Evolutionary conservation across 768 basidiomycete genomes (phyloP).

Genomic region (Boletus vermiculosoides): DNA sequence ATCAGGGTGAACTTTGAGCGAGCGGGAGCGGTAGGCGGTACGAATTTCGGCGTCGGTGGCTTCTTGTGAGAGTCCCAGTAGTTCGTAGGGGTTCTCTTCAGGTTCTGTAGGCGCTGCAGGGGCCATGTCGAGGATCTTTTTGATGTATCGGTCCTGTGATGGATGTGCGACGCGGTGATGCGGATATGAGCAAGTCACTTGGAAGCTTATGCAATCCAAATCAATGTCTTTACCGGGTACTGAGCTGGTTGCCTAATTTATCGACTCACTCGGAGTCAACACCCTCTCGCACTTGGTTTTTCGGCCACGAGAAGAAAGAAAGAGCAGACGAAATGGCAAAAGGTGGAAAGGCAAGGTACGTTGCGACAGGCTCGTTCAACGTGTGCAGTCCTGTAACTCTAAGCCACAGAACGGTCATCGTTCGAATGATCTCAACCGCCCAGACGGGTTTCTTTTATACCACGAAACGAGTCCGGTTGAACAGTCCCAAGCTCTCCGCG

Average conservation of each 20-base stretch:
- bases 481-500: conserved; percentile 78
- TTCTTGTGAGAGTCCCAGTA: conserved; percentile 59
- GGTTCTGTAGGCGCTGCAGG: conserved; percentile 41
- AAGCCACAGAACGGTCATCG: conserved; percentile 66
- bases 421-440: conserved; percentile 87
- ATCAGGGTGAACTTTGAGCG: conserved; percentile 86
- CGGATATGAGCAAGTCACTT: background rate
- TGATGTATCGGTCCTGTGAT: background rate
- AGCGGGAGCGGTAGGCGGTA: conserved; percentile 75
- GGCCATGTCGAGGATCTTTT: conserved; percentile 17
- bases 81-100: conserved; percentile 71
- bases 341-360: conserved; percentile 61
- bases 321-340: conserved; percentile 45
- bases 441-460: conserved; percentile 93
- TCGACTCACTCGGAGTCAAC: background rate
- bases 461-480: conserved; percentile 62
- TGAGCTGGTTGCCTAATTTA: conserved; percentile 5
- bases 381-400: background rate
- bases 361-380: background rate
- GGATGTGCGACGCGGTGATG: background rate
- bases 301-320: background rate
- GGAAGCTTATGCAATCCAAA: conserved; percentile 11
- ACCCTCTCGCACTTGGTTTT: background rate
- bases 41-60: conserved; percentile 76
- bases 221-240: too few relatives aligned